A percentile compares a stretch with the other conserved stretches of the same genome.
These are phyloP conservation scores for Alternaria solani DNA, from an alignment of 2,329 filamentous ascomycete species.

Conservation along the genomic window DNA sequence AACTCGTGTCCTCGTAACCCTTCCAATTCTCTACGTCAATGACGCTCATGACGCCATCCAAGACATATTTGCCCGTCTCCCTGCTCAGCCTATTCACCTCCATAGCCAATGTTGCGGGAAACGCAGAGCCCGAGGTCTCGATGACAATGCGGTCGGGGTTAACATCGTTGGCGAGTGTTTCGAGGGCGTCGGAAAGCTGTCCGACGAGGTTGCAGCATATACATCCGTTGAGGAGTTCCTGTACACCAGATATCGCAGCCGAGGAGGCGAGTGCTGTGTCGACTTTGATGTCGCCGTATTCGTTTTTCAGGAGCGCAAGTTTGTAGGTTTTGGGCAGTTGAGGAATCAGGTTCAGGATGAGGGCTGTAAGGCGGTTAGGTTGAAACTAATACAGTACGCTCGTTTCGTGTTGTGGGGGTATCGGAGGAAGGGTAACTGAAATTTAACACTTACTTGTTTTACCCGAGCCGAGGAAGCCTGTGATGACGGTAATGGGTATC, in stretches of 20 bases:
- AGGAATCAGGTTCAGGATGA: conserved; percentile 91
- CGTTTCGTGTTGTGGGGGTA: background rate
- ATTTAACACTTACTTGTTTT: conserved; percentile 72
- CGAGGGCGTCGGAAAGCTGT: conserved; percentile 81
- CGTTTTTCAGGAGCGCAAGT: conserved; percentile 95
- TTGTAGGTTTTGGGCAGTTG: conserved; percentile 89
- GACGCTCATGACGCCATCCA: conserved; percentile 89
- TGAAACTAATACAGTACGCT: background rate
- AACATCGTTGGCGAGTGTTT: conserved; percentile 70
- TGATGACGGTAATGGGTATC: conserved; percentile 93
- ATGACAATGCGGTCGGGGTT: conserved; percentile 86
- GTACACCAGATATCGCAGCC: conserved; percentile 84
- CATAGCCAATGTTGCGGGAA: conserved; percentile 86
- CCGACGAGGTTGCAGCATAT: conserved; percentile 99
- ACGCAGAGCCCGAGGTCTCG: conserved; percentile 87
- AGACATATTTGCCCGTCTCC: conserved; percentile 73
- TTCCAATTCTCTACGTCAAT: conserved; percentile 96
- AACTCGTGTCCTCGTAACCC: conserved; percentile 90
- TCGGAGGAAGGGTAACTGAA: background rate
- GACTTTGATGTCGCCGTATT: conserved; percentile 93
- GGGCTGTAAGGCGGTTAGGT: conserved; percentile 52
- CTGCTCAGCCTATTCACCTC: conserved; percentile 82
- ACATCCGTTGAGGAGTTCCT: conserved; percentile 93
- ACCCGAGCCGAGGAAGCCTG: conserved; percentile 93
- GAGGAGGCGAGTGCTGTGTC: conserved; percentile 90